phyloP scores from a whole-genome alignment of 306 rosid species.

The Cicer cuneatum region DNA sequence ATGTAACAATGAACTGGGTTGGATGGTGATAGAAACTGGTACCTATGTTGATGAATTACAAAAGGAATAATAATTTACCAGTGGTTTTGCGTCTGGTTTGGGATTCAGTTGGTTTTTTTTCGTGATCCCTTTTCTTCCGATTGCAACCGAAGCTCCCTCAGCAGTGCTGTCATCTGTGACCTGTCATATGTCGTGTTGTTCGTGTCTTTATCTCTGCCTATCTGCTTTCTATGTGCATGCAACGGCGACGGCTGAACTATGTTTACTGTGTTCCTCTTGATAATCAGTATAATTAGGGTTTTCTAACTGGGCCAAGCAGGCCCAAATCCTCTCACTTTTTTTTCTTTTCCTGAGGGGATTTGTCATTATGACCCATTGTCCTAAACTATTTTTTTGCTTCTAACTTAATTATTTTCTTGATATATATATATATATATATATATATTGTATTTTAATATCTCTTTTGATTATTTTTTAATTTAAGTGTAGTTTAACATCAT shows the following conservation, averaged over 20 bases:
- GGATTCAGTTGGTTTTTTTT: too few species aligned
- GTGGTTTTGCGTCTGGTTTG: too few species aligned
- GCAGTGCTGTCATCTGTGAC: too few species aligned
- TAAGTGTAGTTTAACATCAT: background rate
- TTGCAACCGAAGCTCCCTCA: too few species aligned
- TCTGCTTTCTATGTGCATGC: background rate
- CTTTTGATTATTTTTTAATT: background rate
- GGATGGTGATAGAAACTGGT: too few species aligned
- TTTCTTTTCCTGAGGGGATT: background rate
- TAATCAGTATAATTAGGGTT: background rate
- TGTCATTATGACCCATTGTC: background rate
- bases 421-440: too few species aligned
- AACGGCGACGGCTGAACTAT: background rate
- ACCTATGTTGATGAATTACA: too few species aligned
- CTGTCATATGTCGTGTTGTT: too few species aligned
- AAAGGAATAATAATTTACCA: too few species aligned
- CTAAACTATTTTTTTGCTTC: background rate
- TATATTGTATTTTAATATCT: background rate
- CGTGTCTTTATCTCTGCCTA: too few species aligned
- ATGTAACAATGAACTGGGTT: too few species aligned
- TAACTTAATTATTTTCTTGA: background rate
- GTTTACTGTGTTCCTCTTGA: background rate
- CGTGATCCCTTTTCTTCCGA: too few species aligned
- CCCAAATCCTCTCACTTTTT: background rate
- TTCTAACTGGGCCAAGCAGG: background rate